phyloP scores from a whole-genome alignment of 352 stramenopile species.

The Globisporangium perplexum region DNA sequence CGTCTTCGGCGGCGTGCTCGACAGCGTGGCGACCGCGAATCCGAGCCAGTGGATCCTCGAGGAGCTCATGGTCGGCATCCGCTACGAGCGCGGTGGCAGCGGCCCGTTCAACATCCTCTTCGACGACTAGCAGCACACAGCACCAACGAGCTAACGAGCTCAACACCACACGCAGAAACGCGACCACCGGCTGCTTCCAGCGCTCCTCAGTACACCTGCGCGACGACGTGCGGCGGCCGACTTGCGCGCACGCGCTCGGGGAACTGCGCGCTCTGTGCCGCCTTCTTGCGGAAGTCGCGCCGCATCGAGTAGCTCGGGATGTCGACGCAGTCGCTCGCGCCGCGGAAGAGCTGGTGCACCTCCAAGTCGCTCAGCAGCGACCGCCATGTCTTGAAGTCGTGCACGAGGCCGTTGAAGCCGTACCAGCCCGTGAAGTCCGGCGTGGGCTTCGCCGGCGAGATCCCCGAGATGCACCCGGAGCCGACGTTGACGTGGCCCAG shows the following conservation, averaged over 20 bases:
- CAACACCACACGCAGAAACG: neutral
- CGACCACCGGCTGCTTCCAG: neutral
- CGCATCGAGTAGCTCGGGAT: conserved; percentile 48
- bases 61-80: conserved; percentile 13
- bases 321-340: conserved; percentile 40
- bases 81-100: conserved; percentile 8
- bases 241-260: conserved; percentile 44
- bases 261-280: conserved; percentile 16
- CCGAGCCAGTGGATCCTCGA: conserved; percentile 15
- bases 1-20: conserved; percentile 12
- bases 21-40: conserved; percentile 9
- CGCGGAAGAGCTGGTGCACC: conserved; percentile 60
- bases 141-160: neutral
- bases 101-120: conserved; percentile 8
- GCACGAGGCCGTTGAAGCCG: conserved; percentile 58
- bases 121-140: conserved; percentile 1
- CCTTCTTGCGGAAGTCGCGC: conserved; percentile 22
- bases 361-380: conserved; percentile 37
- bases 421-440: conserved; percentile 66
- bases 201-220: conserved; percentile 36
- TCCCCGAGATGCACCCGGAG: conserved; percentile 48
- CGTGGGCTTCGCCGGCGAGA: conserved; percentile 17
- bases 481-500: conserved; percentile 51
- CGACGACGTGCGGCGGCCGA: conserved; percentile 53
- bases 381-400: conserved; percentile 53